These are phyloP conservation scores for Nyssa sinensis DNA, from an alignment of 148 eudicot species.

Conservation along the genomic window DNA sequence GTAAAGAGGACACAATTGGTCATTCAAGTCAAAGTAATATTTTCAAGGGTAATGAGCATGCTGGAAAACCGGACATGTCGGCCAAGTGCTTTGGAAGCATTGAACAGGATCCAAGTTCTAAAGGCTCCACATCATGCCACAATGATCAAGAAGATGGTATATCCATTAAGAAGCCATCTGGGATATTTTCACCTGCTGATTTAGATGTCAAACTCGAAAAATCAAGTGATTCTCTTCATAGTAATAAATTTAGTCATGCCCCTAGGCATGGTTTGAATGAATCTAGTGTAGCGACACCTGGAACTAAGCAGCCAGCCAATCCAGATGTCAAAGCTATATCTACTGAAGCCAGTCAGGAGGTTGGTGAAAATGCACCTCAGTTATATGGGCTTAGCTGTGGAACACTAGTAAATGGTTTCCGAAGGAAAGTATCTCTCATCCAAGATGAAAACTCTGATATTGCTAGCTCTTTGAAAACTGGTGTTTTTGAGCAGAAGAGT, in stretches of 20 bases:
- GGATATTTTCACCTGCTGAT: slow-evolving; percentile 33
- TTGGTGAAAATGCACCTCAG: slow-evolving; percentile 45
- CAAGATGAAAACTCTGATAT: slow-evolving; percentile 31
- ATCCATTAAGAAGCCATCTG: slow-evolving; percentile 28
- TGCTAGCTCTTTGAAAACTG: slow-evolving; percentile 25
- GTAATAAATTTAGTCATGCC: slow-evolving; percentile 17
- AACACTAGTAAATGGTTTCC: slow-evolving; percentile 55
- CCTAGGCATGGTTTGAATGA: slow-evolving; percentile 14
- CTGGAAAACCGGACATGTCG: slow-evolving; percentile 24
- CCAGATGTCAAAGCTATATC: slow-evolving; percentile 26
- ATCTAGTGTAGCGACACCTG: slow-evolving; percentile 22
- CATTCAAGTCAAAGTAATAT: slow-evolving; percentile 14
- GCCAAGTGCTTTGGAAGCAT: slow-evolving; percentile 23
- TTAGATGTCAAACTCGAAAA: slow-evolving; percentile 29
- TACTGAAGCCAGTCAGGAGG: slow-evolving; percentile 24
- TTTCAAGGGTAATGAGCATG: slow-evolving; percentile 22
- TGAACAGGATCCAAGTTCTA: slow-evolving; percentile 10
- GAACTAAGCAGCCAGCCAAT: slow-evolving; percentile 20
- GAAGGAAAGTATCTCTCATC: slow-evolving; percentile 40
- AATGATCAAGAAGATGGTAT: slow-evolving; percentile 26
- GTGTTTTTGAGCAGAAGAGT: slow-evolving; percentile 25
- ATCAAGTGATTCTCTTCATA: slow-evolving; percentile 22
- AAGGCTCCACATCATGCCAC: slow-evolving; percentile 20
- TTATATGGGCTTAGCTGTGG: slow-evolving; percentile 49
- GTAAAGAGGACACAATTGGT: slow-evolving; percentile 16